Base-by-base conservation (phyloP, 2,329 filamentous ascomycete genomes). In the Alternaria arborescens region DNA sequence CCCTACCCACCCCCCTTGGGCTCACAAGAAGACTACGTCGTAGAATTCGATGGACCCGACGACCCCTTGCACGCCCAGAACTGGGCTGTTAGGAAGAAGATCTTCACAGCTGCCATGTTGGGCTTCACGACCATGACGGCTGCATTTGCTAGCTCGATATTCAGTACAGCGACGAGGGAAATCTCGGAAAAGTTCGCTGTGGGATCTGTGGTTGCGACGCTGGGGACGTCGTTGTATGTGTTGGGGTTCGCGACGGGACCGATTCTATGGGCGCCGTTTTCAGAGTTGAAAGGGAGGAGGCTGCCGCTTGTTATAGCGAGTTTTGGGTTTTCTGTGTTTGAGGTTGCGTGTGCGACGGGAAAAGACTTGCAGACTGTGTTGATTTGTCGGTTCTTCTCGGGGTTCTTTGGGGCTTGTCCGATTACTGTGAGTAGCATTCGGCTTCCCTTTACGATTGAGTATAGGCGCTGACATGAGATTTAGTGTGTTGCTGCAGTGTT, bases 51-150 rank as follows among this genome's bases (percentile, higher is more conserved):
- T 68, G 93, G 93, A 0, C 89, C 88, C 1, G 85, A 93, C 65
- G 93, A 97, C 71, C 93, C 93, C 3, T 74, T 94, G 61, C 93
- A 97, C 78, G 90, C 92, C 1, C 91, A 94, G 80, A 97, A 97
- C 76, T 97, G 93, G 93, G 85, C 91, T 0, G 73, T 91, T 55
- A 86, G 82, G 74, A 94, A 91, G 82, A 97, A 97, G 88, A 51
- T 93, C 40, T 69, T 86, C 5, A 91, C 89, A 0, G 87, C 88
- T 20, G 83, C 84, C 41, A 89, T 93, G 70, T 81, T 94, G 8
- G 91, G 88, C 16, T 93, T 88, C 71, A 92, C 90, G 14, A 93
- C 91, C 18, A 82, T 93, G 70, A 72, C 72, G 1, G 82, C 90
- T 0, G 86, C 91, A 5, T 94, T 94, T 71, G 87, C 89, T 0